Base-by-base conservation (phyloP, 768 basidiomycete genomes). In the Trametes sanguinea region DNA sequence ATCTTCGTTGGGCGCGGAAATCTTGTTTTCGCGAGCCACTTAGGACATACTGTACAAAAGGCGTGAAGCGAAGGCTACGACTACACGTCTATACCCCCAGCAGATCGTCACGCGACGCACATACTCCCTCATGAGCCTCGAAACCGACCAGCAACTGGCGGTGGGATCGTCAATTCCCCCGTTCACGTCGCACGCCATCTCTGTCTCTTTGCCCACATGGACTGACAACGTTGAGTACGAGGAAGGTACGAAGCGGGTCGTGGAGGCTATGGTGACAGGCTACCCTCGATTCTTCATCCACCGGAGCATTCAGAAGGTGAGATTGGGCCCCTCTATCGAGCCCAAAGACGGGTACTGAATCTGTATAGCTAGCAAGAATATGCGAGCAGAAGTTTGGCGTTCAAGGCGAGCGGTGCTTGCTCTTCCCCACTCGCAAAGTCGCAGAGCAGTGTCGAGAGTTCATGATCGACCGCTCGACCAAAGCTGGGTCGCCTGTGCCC, bases 271-370 rank as follows among this genome's bases (percentile, higher is more conserved):
- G 95, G 84, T 90, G 44, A 83, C 87, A 3, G 96, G 95, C 4
- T 99, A 98, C 71, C 96, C 96, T 0, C 79, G 96, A 54, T 98
- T 98, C 76, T 97, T 96, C 75, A 90, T 98, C 55, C 92, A 97
- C 73, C 76, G 85, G 32, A 88, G 82, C 64, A 94, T 97, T 44
- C 83, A 84, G 69, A 92, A 92, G 80, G 96, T 94, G 70, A 65
- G 82, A 22, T 74, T 10, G 29, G 42, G 5, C 7, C n/a, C 29
- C 46, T 39, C 9, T 51, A n/a, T 10, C 27, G n/a, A 13, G 40
- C 6, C 14, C 39, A 9, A 32, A 32, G 42, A 37, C 6, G 14
- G 30, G 33, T 46, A 51, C 52, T 61, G n/a, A 52, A 60, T 59
- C 46, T 22, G 45, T 22, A 43, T 55, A 98, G 95, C 89, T 98